phyloP scores from a whole-genome alignment of 495 filamentous ascomycete species.

The Aspergillus carlsbadensis region DNA sequence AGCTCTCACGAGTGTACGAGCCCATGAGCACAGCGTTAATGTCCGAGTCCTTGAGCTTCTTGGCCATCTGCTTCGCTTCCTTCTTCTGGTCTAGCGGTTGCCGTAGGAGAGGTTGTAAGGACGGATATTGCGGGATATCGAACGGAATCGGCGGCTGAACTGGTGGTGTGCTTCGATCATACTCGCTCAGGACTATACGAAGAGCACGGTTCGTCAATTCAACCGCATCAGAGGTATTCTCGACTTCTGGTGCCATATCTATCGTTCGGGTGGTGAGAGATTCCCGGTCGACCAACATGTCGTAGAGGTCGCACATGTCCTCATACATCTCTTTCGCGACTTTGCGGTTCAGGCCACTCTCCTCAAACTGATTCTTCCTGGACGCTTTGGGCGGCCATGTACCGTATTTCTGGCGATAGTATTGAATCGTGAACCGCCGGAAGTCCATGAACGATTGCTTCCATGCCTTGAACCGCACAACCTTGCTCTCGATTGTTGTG shows the following conservation, averaged over 20 bases:
- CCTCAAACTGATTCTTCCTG: slow-evolving; percentile 90
- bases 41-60: slow-evolving; percentile 77
- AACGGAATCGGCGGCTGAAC: slow-evolving; percentile 91
- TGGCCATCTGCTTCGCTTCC: slow-evolving; percentile 60
- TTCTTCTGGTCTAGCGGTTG: slow-evolving; percentile 65
- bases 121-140: slow-evolving; percentile 78
- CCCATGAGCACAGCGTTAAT: slow-evolving; percentile 67
- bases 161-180: slow-evolving; percentile 82
- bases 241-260: slow-evolving; percentile 41
- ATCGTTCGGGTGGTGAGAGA: slow-evolving; percentile 52
- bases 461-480: slow-evolving; percentile 84
- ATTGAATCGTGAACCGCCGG: slow-evolving; percentile 69
- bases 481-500: slow-evolving; percentile 67
- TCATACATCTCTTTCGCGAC: slow-evolving; percentile 80
- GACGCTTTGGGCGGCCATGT: slow-evolving; percentile 93
- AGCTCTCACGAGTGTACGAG: slow-evolving; percentile 72
- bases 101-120: slow-evolving; percentile 58
- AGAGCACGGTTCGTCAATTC: slow-evolving; percentile 55
- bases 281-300: slow-evolving; percentile 77
- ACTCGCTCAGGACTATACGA: slow-evolving; percentile 77
- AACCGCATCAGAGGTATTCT: slow-evolving; percentile 36
- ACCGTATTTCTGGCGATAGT: slow-evolving; percentile 82
- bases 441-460: slow-evolving; percentile 68
- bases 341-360: slow-evolving; percentile 79
- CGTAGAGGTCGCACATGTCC: slow-evolving; percentile 84